phyloP scores from a whole-genome alignment of 2,329 filamentous ascomycete species.

The Nemania sp. region DNA sequence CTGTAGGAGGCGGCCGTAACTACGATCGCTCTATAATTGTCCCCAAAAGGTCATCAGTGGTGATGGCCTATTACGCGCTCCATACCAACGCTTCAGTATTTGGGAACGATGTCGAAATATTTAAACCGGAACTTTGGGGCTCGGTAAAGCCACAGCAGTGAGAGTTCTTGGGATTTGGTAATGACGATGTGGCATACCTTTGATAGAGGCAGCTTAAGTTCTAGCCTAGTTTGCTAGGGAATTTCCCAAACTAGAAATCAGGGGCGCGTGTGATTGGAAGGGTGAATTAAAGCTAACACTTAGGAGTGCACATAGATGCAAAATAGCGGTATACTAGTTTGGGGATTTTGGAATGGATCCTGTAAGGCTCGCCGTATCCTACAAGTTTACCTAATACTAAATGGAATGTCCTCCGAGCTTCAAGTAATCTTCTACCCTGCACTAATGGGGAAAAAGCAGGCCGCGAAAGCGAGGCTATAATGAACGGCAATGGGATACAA shows the following conservation, averaged over 20 bases:
- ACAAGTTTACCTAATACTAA: too few species aligned
- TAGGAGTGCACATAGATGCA: neutral
- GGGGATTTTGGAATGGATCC: too few species aligned
- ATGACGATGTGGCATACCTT: neutral
- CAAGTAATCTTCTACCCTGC: too few species aligned
- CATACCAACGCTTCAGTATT: neutral
- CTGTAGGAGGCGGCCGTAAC: neutral
- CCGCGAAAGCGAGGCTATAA: too few species aligned
- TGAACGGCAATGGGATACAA: too few species aligned
- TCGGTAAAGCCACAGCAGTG: neutral
- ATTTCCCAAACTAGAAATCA: neutral
- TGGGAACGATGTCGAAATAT: neutral
- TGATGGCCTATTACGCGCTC: neutral
- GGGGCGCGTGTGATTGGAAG: neutral
- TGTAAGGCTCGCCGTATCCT: too few species aligned
- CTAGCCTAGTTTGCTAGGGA: neutral
- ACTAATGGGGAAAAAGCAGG: too few species aligned
- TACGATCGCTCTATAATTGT: neutral
- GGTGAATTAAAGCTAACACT: neutral
- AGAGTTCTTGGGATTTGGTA: neutral
- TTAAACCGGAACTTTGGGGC: neutral
- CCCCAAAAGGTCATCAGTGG: neutral
- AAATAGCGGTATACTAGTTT: too few species aligned
- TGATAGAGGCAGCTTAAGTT: neutral
- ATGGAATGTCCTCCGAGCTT: too few species aligned